These are phyloP conservation scores for Diaporthe amygdali DNA, from an alignment of 2,329 filamentous ascomycete species.

Conservation along the genomic window DNA sequence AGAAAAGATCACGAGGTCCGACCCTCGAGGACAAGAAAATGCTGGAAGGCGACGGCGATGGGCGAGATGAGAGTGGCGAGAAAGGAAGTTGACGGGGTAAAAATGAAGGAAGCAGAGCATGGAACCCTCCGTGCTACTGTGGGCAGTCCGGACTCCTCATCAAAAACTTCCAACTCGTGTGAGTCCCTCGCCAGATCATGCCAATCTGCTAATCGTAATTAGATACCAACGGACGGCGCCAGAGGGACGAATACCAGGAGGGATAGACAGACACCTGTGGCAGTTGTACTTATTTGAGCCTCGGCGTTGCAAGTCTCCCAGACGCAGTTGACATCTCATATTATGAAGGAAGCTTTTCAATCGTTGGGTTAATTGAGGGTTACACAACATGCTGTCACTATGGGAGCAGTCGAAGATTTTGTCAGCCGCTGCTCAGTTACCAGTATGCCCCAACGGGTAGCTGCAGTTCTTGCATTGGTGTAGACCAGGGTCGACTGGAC, in stretches of 20 bases:
- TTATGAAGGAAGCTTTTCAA: not conserved
- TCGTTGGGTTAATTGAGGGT: constrained; percentile 6
- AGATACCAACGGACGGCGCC: constrained; percentile 7
- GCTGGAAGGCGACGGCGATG: not conserved
- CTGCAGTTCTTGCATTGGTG: constrained; percentile 20
- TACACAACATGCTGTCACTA: constrained; percentile 21
- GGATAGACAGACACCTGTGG: constrained; percentile 8
- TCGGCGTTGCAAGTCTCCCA: not conserved
- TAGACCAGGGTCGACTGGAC: constrained; percentile 8
- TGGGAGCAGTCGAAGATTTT: constrained; percentile 9
- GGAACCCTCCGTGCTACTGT: not conserved
- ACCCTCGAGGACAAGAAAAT: not conserved
- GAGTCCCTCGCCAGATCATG: not conserved
- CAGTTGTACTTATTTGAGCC: constrained; percentile 8
- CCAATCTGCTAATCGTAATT: constrained; percentile 4
- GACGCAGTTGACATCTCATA: constrained; percentile 14
- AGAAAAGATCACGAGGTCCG: not conserved
- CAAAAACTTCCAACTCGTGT: not conserved
- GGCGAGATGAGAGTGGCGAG: not conserved
- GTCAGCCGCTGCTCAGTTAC: constrained; percentile 2
- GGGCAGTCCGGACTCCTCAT: not conserved
- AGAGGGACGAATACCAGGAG: not conserved
- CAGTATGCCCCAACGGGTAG: constrained; percentile 15
- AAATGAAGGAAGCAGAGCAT: not conserved
- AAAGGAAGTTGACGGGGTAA: not conserved